Conservation (phyloP, 495 filamentous ascomycete species). For the Podospora sp. region DNA sequence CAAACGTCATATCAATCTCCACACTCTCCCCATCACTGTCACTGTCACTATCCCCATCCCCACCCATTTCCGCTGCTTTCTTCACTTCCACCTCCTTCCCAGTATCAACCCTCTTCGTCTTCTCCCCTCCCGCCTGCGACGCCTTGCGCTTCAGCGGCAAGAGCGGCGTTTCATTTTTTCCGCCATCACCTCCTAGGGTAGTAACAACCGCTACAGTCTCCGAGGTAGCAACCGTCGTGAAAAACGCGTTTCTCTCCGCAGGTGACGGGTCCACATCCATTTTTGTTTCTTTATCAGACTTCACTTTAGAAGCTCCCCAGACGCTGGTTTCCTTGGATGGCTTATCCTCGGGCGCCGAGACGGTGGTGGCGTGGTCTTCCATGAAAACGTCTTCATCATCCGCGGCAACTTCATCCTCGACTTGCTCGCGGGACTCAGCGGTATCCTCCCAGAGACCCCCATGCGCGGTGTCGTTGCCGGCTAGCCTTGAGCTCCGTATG, state of each 20-base stretch:
- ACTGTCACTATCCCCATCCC: slow-evolving; percentile 32
- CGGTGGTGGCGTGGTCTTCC: background rate
- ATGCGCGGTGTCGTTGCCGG: background rate
- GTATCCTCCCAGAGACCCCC: slow-evolving; percentile 17
- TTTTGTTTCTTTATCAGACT: slow-evolving; percentile 5
- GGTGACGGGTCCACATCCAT: slow-evolving; percentile 29
- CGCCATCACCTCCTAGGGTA: slow-evolving; percentile 10
- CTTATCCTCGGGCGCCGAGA: slow-evolving; percentile 15
- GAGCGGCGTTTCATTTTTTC: slow-evolving; percentile 11
- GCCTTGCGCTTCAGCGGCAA: slow-evolving; percentile 49
- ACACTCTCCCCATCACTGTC: slow-evolving; percentile 32
- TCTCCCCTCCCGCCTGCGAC: slow-evolving; percentile 9
- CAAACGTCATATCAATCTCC: slow-evolving; percentile 36
- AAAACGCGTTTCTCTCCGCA: slow-evolving; percentile 28
- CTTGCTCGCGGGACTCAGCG: slow-evolving; percentile 14
- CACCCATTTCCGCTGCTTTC: slow-evolving; percentile 20
- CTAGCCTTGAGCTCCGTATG: slow-evolving; percentile 24
- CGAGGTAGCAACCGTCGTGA: background rate
- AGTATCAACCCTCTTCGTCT: slow-evolving; percentile 16
- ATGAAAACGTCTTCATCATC: background rate
- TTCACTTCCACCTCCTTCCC: slow-evolving; percentile 53
- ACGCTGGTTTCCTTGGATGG: slow-evolving; percentile 18
- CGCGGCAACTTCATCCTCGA: slow-evolving; percentile 11
- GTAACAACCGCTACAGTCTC: background rate
- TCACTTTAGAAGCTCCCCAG: background rate